These are phyloP conservation scores for Tubosaeta sp. DNA, from an alignment of 768 basidiomycete species.

Conservation along the genomic window DNA sequence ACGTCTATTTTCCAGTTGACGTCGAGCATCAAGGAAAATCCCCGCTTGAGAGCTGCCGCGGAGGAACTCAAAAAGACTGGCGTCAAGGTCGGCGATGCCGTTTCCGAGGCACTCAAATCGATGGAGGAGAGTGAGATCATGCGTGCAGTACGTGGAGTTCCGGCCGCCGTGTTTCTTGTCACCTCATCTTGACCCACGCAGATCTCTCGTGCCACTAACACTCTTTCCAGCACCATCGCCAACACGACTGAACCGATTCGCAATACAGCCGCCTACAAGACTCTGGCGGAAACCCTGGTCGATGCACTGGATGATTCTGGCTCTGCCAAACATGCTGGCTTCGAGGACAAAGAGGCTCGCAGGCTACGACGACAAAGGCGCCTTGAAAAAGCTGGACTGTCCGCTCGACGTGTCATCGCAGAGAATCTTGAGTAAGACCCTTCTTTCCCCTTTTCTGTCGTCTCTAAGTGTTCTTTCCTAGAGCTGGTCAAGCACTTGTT, in stretches of 20 bases:
- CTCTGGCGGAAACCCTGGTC: slow-evolving; percentile 79
- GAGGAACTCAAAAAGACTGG: slow-evolving; percentile 89
- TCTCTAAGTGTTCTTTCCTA: slow-evolving; percentile 27
- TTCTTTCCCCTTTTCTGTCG: neutral
- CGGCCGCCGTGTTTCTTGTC: neutral
- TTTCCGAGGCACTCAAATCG: slow-evolving; percentile 82
- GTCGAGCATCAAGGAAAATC: slow-evolving; percentile 95
- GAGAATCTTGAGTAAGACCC: slow-evolving; percentile 77
- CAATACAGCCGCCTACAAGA: slow-evolving; percentile 92
- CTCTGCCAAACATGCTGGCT: slow-evolving; percentile 91
- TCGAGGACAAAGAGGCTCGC: slow-evolving; percentile 91
- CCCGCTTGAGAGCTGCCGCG: slow-evolving; percentile 83
- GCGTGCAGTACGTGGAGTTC: slow-evolving; percentile 60
- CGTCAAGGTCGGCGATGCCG: slow-evolving; percentile 90
- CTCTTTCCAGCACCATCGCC: slow-evolving; percentile 80
- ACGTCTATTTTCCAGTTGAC: slow-evolving; percentile 54
- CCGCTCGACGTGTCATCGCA: slow-evolving; percentile 44
- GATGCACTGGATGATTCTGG: slow-evolving; percentile 95
- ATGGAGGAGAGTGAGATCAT: slow-evolving; percentile 96
- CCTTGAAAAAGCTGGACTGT: slow-evolving; percentile 78
- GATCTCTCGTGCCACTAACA: slow-evolving; percentile 83
- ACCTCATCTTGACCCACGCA: slow-evolving; percentile 25
- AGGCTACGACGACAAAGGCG: slow-evolving; percentile 75
- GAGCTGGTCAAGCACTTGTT: slow-evolving; percentile 83
- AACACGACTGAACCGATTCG: slow-evolving; percentile 95